Conservation (phyloP, 805 yeast genomes). For the Candida nemodendra region DNA sequence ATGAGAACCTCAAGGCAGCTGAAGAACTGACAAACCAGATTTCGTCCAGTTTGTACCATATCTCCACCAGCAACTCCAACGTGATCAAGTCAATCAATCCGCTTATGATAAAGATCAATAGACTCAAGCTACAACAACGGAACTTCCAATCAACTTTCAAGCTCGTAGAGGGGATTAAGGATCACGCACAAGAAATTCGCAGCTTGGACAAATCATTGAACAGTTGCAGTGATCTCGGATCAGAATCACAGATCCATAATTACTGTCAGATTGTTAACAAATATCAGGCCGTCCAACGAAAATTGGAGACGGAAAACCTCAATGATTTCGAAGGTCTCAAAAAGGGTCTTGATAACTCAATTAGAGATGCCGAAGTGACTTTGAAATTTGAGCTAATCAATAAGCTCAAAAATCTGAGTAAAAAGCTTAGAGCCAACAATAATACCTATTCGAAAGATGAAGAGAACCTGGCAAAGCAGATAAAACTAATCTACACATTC, state of each 20-base stretch:
- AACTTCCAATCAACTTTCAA: conserved; percentile 56
- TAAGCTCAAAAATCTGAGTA: conserved; percentile 39
- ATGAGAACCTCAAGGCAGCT: conserved; percentile 65
- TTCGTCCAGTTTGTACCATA: conserved; percentile 49
- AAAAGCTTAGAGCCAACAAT: conserved; percentile 37
- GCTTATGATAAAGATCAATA: conserved; percentile 59
- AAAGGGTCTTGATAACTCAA: conserved; percentile 54
- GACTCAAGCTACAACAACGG: conserved; percentile 50
- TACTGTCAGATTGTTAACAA: conserved; percentile 35
- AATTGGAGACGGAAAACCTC: conserved; percentile 25
- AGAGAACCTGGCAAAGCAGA: conserved; percentile 33
- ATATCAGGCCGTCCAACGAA: conserved; percentile 33
- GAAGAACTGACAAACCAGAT: conserved; percentile 55
- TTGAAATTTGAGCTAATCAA: conserved; percentile 49
- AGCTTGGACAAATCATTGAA: conserved; percentile 36
- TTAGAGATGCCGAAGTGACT: conserved; percentile 55
- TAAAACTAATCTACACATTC: conserved; percentile 44
- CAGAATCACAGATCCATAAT: conserved; percentile 40
- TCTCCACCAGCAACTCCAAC: conserved; percentile 51
- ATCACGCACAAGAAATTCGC: conserved; percentile 39
- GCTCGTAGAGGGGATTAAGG: conserved; percentile 46
- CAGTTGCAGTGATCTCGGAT: conserved; percentile 26
- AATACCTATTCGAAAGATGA: conserved; percentile 34
- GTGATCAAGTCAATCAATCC: conserved; percentile 72
- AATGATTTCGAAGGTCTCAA: conserved; percentile 66